Evolutionary conservation across 75 land plant species (phyloP).

Genomic region (Cunninghamia lanceolata): DNA sequence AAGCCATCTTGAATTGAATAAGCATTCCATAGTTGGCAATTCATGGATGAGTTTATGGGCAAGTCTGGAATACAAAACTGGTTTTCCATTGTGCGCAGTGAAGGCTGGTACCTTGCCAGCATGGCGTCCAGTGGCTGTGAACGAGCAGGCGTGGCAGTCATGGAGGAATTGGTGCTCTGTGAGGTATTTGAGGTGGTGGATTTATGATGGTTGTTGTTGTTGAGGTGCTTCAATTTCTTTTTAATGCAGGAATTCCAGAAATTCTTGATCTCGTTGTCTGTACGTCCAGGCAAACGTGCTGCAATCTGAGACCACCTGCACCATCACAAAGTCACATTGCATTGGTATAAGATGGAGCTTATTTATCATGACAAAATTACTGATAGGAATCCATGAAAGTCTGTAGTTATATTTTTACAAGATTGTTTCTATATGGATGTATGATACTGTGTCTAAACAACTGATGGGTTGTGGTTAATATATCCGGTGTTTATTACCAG

Average conservation of each 20-base stretch:
- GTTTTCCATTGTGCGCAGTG: not conserved
- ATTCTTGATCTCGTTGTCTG: constrained; percentile 23
- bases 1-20: not conserved
- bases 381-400: not conserved
- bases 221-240: constrained; percentile 25
- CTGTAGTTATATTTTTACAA: too few species aligned
- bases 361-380: too few species aligned
- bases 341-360: not conserved
- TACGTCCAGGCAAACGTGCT: constrained; percentile 23
- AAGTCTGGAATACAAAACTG: constrained; percentile 3
- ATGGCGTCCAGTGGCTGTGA: constrained; percentile 8
- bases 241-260: constrained; percentile 33
- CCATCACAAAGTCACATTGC: not conserved
- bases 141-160: not conserved
- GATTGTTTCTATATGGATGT: too few species aligned
- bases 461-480: too few species aligned
- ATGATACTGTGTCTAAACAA: too few species aligned
- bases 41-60: not conserved
- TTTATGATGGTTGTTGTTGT: constrained; percentile 9
- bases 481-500: too few species aligned
- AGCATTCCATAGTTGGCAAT: constrained; percentile 6
- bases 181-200: not conserved
- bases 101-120: constrained; percentile 8
- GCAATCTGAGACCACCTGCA: constrained; percentile 33
- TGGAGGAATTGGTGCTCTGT: not conserved